Evolutionary conservation across 306 rosid genomes (phyloP).

Genomic region (Pyrus pyrifolia): DNA sequence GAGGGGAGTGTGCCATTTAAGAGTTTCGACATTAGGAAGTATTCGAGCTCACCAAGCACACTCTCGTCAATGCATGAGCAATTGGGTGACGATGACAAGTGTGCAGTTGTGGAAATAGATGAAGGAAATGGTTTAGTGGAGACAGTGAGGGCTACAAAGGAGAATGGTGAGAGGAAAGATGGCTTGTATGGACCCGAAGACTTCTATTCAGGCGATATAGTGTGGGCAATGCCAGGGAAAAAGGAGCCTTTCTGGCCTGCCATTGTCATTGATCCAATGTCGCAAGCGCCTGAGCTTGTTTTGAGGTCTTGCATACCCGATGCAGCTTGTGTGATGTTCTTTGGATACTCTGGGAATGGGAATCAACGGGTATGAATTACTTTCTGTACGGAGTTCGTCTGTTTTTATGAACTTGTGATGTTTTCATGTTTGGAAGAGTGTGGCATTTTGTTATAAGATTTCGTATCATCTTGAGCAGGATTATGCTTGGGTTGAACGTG

Average conservation of each 20-base stretch:
- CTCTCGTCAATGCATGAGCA: conserved; percentile 33
- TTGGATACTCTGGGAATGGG: conserved; percentile 72
- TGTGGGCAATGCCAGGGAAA: conserved; percentile 96
- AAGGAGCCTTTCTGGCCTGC: conserved; percentile 99
- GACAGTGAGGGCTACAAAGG: conserved; percentile 18
- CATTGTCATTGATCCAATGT: conserved; percentile 85
- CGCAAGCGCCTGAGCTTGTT: conserved; percentile 92
- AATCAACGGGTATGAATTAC: conserved; percentile 66
- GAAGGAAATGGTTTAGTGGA: conserved; percentile 36
- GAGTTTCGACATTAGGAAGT: conserved; percentile 38
- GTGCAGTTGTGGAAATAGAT: conserved; percentile 31
- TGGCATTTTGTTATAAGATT: conserved; percentile 22
- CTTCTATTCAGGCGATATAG: conserved; percentile 84
- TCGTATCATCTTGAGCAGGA: conserved; percentile 61
- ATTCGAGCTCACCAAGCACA: conserved; percentile 39
- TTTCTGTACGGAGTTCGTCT: conserved; percentile 15
- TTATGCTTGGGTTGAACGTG: conserved; percentile 94
- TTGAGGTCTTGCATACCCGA: conserved; percentile 80
- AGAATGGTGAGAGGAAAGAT: conserved; percentile 32
- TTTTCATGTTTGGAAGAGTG: conserved; percentile 12
- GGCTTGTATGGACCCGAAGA: conserved; percentile 86
- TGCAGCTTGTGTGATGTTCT: conserved; percentile 99
- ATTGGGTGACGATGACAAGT: conserved; percentile 36
- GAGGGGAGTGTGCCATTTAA: conserved; percentile 18
- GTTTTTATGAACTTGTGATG: conserved; percentile 2